Evolutionary conservation across 768 basidiomycete genomes (phyloP).

Genomic region (Coprinopsis sp.): DNA sequence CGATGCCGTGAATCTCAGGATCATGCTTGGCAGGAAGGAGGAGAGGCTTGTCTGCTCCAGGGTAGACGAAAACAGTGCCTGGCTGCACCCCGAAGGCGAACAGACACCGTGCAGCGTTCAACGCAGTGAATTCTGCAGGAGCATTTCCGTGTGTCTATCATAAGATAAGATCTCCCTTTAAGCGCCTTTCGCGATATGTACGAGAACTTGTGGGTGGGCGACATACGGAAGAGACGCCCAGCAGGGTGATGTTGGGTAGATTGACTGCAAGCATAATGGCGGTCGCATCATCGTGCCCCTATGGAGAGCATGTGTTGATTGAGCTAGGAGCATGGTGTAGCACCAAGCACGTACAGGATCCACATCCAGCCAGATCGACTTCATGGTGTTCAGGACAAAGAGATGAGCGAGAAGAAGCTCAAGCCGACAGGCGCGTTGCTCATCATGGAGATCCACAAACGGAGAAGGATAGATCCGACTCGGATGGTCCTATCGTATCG

Average conservation of each 20-base stretch:
- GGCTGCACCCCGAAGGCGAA: slow-evolving; percentile 64
- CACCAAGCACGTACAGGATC: neutral
- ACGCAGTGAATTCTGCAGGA: slow-evolving; percentile 49
- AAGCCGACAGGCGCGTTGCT: too few species aligned
- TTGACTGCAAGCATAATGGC: slow-evolving; percentile 77
- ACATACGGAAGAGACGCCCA: slow-evolving; percentile 81
- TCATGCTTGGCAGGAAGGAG: slow-evolving; percentile 58
- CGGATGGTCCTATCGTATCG: too few species aligned
- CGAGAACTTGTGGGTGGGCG: neutral
- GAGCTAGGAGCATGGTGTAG: neutral
- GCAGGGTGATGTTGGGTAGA: slow-evolving; percentile 55
- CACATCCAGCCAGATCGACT: slow-evolving; percentile 1
- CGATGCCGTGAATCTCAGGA: slow-evolving; percentile 75
- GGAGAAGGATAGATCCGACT: too few species aligned
- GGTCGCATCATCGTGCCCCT: slow-evolving; percentile 90
- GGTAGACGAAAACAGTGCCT: slow-evolving; percentile 52
- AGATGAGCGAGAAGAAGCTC: neutral
- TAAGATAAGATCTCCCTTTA: neutral
- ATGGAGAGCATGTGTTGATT: neutral
- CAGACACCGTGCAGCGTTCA: slow-evolving; percentile 76
- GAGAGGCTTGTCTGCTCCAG: slow-evolving; percentile 68
- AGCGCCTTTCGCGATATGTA: neutral
- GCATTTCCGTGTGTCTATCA: slow-evolving; percentile 80
- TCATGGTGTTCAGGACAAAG: neutral
- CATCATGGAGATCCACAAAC: too few species aligned